Percentiles rank a stretch among this genome's conserved stretches.
Evolutionary conservation across 768 basidiomycete genomes (phyloP).

Genomic region (Lactifluus pinguis): DNA sequence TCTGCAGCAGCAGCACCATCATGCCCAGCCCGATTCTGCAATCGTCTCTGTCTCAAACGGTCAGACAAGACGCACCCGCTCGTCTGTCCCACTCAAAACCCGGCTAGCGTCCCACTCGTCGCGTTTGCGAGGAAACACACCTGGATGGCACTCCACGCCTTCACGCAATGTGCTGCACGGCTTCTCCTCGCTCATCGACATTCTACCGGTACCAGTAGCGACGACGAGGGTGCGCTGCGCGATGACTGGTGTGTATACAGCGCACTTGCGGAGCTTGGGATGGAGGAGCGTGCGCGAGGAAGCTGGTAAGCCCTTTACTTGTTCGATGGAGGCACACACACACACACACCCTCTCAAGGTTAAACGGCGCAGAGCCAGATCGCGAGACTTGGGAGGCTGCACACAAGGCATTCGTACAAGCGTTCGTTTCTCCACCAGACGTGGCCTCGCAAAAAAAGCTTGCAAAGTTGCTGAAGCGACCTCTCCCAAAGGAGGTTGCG

Average conservation of each 20-base stretch:
- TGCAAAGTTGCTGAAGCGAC: slow-evolving; percentile 43
- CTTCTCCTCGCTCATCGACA: slow-evolving; percentile 48
- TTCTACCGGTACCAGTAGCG: slow-evolving; percentile 24
- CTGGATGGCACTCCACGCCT: slow-evolving; percentile 73
- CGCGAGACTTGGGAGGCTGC: slow-evolving; percentile 59
- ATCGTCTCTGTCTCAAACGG: slow-evolving; percentile 62
- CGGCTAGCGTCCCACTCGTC: slow-evolving; percentile 51
- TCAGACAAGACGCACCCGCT: slow-evolving; percentile 58
- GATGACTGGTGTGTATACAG: slow-evolving; percentile 48
- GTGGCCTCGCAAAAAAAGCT: slow-evolving; percentile 49
- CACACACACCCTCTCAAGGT: slow-evolving; percentile 19
- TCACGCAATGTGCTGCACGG: slow-evolving; percentile 55
- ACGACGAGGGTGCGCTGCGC: slow-evolving; percentile 29
- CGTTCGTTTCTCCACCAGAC: slow-evolving; percentile 52
- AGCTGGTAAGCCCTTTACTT: slow-evolving; percentile 30
- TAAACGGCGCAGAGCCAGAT: slow-evolving; percentile 44
- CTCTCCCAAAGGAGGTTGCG: slow-evolving; percentile 39
- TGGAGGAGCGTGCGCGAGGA: slow-evolving; percentile 54
- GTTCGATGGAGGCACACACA: too few species aligned
- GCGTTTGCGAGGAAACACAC: slow-evolving; percentile 47
- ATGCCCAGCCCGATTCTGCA: slow-evolving; percentile 71
- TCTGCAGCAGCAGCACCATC: neutral
- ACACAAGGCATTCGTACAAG: slow-evolving; percentile 44
- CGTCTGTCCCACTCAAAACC: slow-evolving; percentile 69
- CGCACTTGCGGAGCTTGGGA: slow-evolving; percentile 62